Base-by-base conservation (phyloP, 805 yeast species). In the Schwanniomyces polymorphus region DNA sequence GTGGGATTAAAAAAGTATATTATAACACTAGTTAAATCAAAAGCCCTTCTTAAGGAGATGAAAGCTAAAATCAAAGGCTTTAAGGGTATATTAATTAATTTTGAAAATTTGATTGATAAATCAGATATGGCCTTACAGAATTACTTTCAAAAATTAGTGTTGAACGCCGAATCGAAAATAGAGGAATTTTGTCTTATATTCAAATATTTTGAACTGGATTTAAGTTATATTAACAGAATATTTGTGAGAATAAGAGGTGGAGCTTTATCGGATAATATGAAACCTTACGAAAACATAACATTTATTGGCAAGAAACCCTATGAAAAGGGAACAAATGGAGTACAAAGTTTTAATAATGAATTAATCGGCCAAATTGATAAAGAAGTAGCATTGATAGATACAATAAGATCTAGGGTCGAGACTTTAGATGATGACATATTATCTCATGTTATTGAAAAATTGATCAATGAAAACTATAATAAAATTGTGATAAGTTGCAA, bases 31-130 rank as follows among this genome's bases (percentile, higher is more conserved):
- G 45, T 46, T 14, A 67, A 74, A 55, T 69, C 84, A 45, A 74
- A 74, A 54, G 69, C 64, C 46, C 63, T 84, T 51, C 56, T 82
- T 45, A 69, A 68, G 39, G 76, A 74, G 51, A 66, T 80, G 66
- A 59, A 56, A 60, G 66, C 46, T 51, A 66, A 62, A 33, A 65
- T 80, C 51, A 72, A 68, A 45, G 81, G 79, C 46, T 89, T 87
- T 58, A 80, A 78, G 46, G 94, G 95, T 21, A 79, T 90, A 5
- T 68, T 81, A 38, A 79, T 80, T 27, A 84, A 82, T 57, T 70
- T 88, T 33, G 79, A 78, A 25, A 76, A 74, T 28, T 67, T 84
- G 4, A 78, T 88, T 12, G 73, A 72, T 37, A 76, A 75, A 48
- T 80, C 87, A 33, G 90, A 86, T 51, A 57, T 74, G 40, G 77